These are phyloP conservation scores for Ceratonia siliqua DNA, from an alignment of 306 rosid genomes.

Conservation along the genomic window DNA sequence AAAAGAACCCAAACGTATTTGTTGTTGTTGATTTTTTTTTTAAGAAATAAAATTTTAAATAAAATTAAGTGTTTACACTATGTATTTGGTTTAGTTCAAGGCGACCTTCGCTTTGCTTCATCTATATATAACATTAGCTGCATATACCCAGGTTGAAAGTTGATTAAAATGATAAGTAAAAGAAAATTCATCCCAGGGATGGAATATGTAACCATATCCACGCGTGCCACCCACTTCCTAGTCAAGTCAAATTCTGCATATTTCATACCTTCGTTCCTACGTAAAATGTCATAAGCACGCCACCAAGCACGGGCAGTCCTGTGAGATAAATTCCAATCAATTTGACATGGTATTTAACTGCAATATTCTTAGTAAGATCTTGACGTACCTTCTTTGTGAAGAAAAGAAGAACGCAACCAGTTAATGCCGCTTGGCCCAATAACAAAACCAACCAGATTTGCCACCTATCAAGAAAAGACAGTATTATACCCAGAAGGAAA, in stretches of 20 bases:
- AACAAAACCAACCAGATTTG: constrained; percentile 92
- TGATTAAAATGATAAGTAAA: constrained; percentile 21
- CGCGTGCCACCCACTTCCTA: too few species aligned
- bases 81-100: too few species aligned
- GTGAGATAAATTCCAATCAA: constrained; percentile 35
- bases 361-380: constrained; percentile 1
- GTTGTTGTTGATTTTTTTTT: too few species aligned
- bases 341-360: background rate
- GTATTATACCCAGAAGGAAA: background rate
- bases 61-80: too few species aligned
- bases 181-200: background rate
- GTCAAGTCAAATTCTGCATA: background rate
- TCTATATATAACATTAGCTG: constrained; percentile 89
- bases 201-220: background rate
- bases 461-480: constrained; percentile 57
- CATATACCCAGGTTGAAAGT: constrained; percentile 22
- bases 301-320: constrained; percentile 81
- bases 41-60: too few species aligned
- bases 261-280: constrained; percentile 79
- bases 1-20: too few species aligned
- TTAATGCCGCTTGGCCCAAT: constrained; percentile 78
- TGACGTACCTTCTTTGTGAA: constrained; percentile 62
- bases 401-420: constrained; percentile 76
- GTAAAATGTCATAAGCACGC: constrained; percentile 81
- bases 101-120: constrained; percentile 53